These are phyloP conservation scores for Combretum micranthum DNA, from an alignment of 345 rosid genomes.

Conservation along the genomic window DNA sequence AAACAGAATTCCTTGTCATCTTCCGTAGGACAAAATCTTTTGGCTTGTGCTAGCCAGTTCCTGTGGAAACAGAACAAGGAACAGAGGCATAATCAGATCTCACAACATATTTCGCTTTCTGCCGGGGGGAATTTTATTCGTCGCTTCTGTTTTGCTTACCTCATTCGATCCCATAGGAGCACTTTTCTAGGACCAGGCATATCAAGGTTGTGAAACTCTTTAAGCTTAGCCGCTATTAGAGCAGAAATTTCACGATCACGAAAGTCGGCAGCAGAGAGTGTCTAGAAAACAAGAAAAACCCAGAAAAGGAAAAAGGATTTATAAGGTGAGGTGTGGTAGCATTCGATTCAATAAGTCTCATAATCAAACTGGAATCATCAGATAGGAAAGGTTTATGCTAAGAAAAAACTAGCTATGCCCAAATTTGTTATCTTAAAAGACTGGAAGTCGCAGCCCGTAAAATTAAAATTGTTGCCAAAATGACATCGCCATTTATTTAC, in stretches of 20 bases:
- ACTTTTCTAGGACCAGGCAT: slow-evolving; percentile 60
- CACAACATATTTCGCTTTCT: background rate
- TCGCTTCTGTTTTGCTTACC: slow-evolving; percentile 26
- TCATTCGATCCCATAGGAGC: slow-evolving; percentile 71
- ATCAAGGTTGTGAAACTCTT: slow-evolving; percentile 79
- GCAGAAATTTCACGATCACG: slow-evolving; percentile 54
- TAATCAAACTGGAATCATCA: background rate
- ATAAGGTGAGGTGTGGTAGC: background rate
- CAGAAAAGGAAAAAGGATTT: background rate
- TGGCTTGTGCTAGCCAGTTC: slow-evolving; percentile 54
- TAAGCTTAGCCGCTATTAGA: slow-evolving; percentile 60
- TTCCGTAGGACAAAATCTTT: slow-evolving; percentile 37
- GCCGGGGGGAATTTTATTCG: background rate
- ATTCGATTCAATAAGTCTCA: background rate
- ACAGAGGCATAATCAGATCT: slow-evolving; percentile 2
- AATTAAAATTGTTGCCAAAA: too few species aligned
- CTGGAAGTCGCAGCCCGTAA: too few species aligned
- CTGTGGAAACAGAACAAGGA: slow-evolving; percentile 21
- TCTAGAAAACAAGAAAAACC: slow-evolving; percentile 40
- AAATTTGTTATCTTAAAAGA: too few species aligned
- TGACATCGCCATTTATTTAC: too few species aligned
- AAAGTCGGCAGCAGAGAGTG: slow-evolving; percentile 83
- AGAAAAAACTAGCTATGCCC: too few species aligned
- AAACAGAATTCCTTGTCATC: slow-evolving; percentile 46
- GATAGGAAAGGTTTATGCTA: too few species aligned